A percentile compares a stretch with the other conserved stretches of the same genome.
Evolutionary conservation across 148 eudicot species (phyloP).

Genomic region (Selenicereus undatus): DNA sequence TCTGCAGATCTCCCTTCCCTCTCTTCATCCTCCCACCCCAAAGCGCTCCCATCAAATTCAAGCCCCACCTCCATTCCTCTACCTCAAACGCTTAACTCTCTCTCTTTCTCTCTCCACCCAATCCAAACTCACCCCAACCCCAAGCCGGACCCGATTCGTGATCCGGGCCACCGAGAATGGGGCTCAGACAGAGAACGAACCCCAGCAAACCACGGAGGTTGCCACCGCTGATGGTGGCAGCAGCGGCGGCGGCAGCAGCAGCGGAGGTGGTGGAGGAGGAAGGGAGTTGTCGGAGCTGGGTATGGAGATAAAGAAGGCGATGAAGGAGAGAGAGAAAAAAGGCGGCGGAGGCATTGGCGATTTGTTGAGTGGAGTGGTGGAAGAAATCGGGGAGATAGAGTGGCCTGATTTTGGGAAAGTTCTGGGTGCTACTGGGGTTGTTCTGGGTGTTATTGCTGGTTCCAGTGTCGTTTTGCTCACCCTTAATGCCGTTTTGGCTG

Average conservation of each 20-base stretch:
- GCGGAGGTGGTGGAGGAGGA: not conserved
- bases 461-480: constrained; percentile 89
- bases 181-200: constrained; percentile 15
- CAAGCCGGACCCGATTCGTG: not conserved
- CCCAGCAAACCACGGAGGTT: constrained; percentile 6
- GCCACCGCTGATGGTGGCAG: not conserved
- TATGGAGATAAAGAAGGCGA: constrained; percentile 55
- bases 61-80: not conserved
- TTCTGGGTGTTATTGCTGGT: constrained; percentile 77
- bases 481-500: constrained; percentile 83
- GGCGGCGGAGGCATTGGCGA: constrained; percentile 12
- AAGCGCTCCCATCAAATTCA: constrained; percentile 8
- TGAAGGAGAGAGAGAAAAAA: constrained; percentile 45
- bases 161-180: constrained; percentile 23
- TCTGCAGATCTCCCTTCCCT: constrained; percentile 12
- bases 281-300: constrained; percentile 47
- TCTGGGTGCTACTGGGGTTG: constrained; percentile 73
- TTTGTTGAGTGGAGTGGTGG: constrained; percentile 56
- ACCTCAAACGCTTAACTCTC: not conserved
- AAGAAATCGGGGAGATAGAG: constrained; percentile 77
- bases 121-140: not conserved
- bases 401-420: constrained; percentile 83
- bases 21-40: constrained; percentile 9
- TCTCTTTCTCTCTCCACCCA: constrained; percentile 1
- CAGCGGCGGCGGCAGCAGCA: not conserved